Evolutionary conservation across 208 protist genomes (phyloP), one percentile per base, ranked within the genome.

Genomic region (Trypanosoma cruzi): DNA sequence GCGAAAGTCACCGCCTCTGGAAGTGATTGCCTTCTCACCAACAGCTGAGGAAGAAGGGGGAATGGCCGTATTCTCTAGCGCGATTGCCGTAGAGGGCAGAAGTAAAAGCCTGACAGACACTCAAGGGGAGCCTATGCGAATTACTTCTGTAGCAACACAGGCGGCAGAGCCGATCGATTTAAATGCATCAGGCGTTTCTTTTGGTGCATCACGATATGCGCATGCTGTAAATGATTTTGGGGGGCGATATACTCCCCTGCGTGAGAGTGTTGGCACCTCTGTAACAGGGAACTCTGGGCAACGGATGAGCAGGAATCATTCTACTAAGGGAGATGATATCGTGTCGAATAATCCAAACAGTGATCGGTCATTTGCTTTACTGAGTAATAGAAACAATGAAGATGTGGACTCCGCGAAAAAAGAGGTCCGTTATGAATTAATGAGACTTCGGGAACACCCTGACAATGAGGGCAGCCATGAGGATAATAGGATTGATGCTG

Each of bases 1-100:
- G 11, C 64, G 53, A 20, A 11, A 62, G 16, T 70, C 64, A 32
- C 64, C 64, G 16, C 64, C 64, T 20, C 40, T 70, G 18, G 53
- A 70, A 44, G 16, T 6, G 20, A 42, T 62, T 13, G 13, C 22
- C 20, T n/a, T 13, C 1, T 49, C 50, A n/a, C 4, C 14, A 10
- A 29, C 11, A 40, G 36, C 44, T 49, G 63, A 49, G 31, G 50
- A 46, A 11, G 31, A 6, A 40, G 61, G 52, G 31, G 18, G 10
- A 29, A 20, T 4, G 10, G 10, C 18, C 5, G 28, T 37, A 16
- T 11, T 2, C 3, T 18, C 8, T 37, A n/a, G 6, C 31, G 14
- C 0, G 37, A 1, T 16, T 53, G 22, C 22, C 52, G 11, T 0
- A 40, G 60, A 8, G 24, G 28, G 44, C 28, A 53, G 10, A 5